Conservation (phyloP, 208 protist species). For the Leishmania major region DNA sequence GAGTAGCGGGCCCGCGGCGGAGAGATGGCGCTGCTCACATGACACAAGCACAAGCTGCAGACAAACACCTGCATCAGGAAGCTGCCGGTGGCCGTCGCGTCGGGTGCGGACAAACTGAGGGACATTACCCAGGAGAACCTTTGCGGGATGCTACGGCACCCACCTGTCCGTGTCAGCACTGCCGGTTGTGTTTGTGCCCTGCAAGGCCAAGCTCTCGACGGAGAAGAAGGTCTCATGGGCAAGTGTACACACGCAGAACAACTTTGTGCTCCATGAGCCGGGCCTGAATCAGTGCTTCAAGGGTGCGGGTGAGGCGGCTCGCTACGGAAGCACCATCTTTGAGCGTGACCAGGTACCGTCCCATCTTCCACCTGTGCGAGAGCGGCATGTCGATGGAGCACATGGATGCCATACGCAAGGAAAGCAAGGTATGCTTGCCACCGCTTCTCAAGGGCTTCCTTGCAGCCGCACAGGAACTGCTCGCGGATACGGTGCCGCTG, state of each 20-base stretch:
- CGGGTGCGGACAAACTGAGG: background rate
- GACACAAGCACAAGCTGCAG: background rate
- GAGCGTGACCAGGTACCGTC: background rate
- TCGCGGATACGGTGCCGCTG: background rate
- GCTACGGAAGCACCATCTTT: background rate
- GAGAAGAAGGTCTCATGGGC: conserved; percentile 39
- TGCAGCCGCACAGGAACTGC: background rate
- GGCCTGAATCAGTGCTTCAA: conserved; percentile 22
- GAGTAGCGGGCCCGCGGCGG: conserved; percentile 31
- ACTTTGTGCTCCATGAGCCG: conserved; percentile 49
- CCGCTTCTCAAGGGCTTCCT: background rate
- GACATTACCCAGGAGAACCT: conserved; percentile 36
- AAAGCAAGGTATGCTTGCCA: background rate
- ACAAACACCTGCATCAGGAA: background rate
- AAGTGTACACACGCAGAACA: conserved; percentile 47
- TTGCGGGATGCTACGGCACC: conserved; percentile 43
- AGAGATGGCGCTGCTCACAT: conserved; percentile 37
- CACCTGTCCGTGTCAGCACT: conserved; percentile 36
- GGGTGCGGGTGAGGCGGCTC: background rate
- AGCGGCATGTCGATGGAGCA: background rate
- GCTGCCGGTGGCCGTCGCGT: background rate
- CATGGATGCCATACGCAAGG: background rate
- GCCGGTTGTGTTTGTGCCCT: conserved; percentile 40
- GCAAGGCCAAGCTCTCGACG: conserved; percentile 36
- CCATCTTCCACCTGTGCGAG: background rate